A percentile compares a stretch with the other conserved stretches of the same genome.
These are phyloP conservation scores for Clonostachys byssicola DNA, from an alignment of 2,329 filamentous ascomycete genomes.

Conservation along the genomic window DNA sequence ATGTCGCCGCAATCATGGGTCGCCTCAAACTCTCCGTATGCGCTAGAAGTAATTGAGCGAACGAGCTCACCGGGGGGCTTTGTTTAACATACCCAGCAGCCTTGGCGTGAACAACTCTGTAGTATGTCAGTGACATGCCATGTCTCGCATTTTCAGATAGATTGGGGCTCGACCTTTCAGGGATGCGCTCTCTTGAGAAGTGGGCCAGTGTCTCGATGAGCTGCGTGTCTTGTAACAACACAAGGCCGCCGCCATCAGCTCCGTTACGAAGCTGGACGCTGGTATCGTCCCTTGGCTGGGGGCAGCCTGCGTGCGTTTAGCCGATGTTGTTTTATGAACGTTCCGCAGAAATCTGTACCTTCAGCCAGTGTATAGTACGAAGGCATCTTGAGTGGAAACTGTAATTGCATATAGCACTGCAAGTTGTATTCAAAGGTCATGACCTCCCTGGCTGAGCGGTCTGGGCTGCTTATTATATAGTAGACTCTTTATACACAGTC, in stretches of 20 bases:
- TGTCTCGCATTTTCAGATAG: not conserved
- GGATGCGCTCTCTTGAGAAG: conserved; percentile 49
- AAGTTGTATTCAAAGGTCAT: not conserved
- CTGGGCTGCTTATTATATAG: not conserved
- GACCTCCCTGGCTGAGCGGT: not conserved
- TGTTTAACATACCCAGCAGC: conserved; percentile 17
- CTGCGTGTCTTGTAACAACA: conserved; percentile 55
- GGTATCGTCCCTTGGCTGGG: conserved; percentile 3
- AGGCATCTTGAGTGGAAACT: conserved; percentile 2
- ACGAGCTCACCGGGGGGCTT: not conserved
- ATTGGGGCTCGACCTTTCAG: conserved; percentile 27
- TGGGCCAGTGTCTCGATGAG: conserved; percentile 51
- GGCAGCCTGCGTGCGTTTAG: conserved; percentile 1
- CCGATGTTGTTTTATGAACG: conserved; percentile 2
- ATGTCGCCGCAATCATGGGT: conserved; percentile 52
- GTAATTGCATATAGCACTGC: too few relatives aligned
- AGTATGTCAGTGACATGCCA: not conserved
- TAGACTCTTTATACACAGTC: not conserved
- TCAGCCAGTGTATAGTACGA: conserved; percentile 17
- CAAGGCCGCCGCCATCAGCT: conserved; percentile 33
- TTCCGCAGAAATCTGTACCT: conserved; percentile 7
- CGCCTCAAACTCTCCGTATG: conserved; percentile 57
- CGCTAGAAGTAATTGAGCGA: conserved; percentile 9
- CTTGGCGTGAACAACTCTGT: conserved; percentile 22
- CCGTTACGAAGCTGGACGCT: conserved; percentile 4